These are phyloP conservation scores for Fomitopsis schrenkii DNA, from an alignment of 1,284 basidiomycete species.

Conservation along the genomic window DNA sequence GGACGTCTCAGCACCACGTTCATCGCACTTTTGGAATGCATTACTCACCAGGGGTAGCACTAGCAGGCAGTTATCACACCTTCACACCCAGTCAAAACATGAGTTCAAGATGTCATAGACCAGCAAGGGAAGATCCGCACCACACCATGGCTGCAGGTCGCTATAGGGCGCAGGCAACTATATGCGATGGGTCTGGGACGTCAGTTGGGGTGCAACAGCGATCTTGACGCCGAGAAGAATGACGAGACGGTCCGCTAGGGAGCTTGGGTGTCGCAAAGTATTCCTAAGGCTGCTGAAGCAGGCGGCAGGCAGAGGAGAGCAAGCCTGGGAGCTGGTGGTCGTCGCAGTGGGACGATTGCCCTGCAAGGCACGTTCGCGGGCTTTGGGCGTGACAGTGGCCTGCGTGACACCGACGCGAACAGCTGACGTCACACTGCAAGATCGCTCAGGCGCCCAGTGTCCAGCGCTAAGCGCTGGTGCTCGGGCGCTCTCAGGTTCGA, in stretches of 20 bases:
- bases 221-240: conserved; percentile 13
- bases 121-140: conserved; percentile 13
- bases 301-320: conserved; percentile 11
- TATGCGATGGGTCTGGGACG: conserved; percentile 9
- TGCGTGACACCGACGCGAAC: conserved; percentile 2
- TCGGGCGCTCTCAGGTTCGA: neutral
- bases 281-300: conserved; percentile 15
- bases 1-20: neutral
- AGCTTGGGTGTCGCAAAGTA: conserved; percentile 10
- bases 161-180: conserved; percentile 8
- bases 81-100: conserved; percentile 20
- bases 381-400: conserved; percentile 14
- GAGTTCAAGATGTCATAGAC: neutral
- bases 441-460: neutral
- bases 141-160: conserved; percentile 20
- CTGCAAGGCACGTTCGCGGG: conserved; percentile 17
- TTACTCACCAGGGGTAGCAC: conserved; percentile 59
- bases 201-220: conserved; percentile 17
- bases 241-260: conserved; percentile 10
- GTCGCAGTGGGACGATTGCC: conserved; percentile 18
- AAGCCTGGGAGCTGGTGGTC: conserved; percentile 11
- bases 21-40: neutral
- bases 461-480: neutral
- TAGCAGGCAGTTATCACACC: conserved; percentile 73
- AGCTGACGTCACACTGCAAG: conserved; percentile 11